phyloP scores from a whole-genome alignment of 2,329 filamentous ascomycete species.

The Phialophora expanda region DNA sequence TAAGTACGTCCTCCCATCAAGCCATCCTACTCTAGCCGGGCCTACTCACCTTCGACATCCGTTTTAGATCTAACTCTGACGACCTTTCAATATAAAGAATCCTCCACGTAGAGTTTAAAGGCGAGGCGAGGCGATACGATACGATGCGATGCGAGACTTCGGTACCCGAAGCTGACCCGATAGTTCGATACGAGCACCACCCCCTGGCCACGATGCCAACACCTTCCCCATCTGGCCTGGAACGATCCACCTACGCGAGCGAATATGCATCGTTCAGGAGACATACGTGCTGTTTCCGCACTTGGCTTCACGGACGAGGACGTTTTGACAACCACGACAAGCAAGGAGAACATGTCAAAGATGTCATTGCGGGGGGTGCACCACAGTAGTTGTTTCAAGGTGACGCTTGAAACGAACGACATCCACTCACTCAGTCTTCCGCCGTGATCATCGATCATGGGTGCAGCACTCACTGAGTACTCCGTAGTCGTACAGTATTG shows the following conservation, averaged over 20 bases:
- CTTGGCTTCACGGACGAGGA: not conserved
- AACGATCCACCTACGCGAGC: too few species aligned
- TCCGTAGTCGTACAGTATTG: too few species aligned
- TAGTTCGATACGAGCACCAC: too few species aligned
- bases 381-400: not conserved
- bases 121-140: not conserved
- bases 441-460: too few species aligned
- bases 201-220: too few species aligned
- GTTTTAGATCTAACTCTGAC: not conserved
- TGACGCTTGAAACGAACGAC: not conserved
- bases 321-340: not conserved
- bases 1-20: not conserved
- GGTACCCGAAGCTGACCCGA: not conserved
- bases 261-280: too few species aligned
- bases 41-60: not conserved
- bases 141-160: not conserved
- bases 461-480: too few species aligned
- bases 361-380: not conserved
- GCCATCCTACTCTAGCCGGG: not conserved
- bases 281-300: not conserved
- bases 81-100: not conserved
- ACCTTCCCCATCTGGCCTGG: too few species aligned
- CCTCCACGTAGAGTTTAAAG: constrained; percentile 1
- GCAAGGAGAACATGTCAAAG: not conserved
- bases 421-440: not conserved